phyloP scores from a whole-genome alignment of 2,329 filamentous ascomycete genomes.

The Diaporthe capsici region DNA sequence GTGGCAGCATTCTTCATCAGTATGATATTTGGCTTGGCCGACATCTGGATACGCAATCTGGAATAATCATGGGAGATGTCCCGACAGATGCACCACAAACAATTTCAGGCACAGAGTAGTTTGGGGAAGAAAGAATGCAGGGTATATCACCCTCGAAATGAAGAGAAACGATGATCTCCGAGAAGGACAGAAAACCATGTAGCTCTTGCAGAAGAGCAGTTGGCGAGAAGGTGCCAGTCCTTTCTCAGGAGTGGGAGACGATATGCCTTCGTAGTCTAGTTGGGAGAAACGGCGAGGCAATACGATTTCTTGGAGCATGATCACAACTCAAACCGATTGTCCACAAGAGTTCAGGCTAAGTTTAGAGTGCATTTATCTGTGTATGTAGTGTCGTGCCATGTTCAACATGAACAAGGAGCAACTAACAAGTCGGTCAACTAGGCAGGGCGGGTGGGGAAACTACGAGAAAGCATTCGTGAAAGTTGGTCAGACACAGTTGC shows the following conservation, averaged over 20 bases:
- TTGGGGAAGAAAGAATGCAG: background rate
- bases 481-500: background rate
- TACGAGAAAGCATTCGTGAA: background rate
- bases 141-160: background rate
- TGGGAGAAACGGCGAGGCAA: conserved; percentile 23
- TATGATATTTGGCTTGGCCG: conserved; percentile 23
- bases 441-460: background rate
- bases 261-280: conserved; percentile 23
- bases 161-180: conserved; percentile 2
- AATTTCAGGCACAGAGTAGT: conserved; percentile 8
- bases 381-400: background rate
- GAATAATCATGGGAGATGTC: conserved; percentile 23
- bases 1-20: conserved; percentile 32
- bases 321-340: background rate
- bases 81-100: background rate
- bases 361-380: background rate
- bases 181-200: background rate
- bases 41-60: conserved; percentile 35
- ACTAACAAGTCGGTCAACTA: background rate
- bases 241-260: background rate
- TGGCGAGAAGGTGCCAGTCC: background rate
- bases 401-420: background rate
- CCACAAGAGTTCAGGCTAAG: background rate
- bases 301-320: conserved; percentile 23
- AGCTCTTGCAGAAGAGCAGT: background rate